phyloP scores from a whole-genome alignment of 2,329 filamentous ascomycete genomes.

The Sodiomyces alkalinus region DNA sequence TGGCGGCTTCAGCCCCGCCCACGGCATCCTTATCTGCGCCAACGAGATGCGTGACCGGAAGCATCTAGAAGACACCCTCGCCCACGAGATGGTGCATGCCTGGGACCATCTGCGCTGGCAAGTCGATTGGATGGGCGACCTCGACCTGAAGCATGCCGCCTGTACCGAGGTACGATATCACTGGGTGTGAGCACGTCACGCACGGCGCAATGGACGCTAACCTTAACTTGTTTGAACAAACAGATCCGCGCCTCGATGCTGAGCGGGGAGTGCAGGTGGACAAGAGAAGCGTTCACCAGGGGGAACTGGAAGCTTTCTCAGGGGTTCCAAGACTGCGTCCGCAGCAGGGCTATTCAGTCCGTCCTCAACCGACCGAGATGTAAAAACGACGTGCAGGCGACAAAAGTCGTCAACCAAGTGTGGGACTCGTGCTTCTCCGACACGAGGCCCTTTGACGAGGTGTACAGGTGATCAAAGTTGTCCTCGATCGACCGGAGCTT shows the following conservation, averaged over 20 bases:
- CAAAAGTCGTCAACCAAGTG: slow-evolving; percentile 86
- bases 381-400: slow-evolving; percentile 73
- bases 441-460: slow-evolving; percentile 90
- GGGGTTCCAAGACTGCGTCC: slow-evolving; percentile 87
- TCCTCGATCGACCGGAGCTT: neutral
- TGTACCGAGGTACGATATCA: slow-evolving; percentile 70
- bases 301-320: slow-evolving; percentile 81
- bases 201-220: slow-evolving; percentile 1
- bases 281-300: slow-evolving; percentile 68
- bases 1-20: slow-evolving; percentile 74
- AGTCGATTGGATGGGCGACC: slow-evolving; percentile 60
- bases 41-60: slow-evolving; percentile 71
- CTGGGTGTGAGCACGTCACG: neutral
- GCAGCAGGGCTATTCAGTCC: slow-evolving; percentile 63
- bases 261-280: slow-evolving; percentile 86
- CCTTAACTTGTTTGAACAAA: slow-evolving; percentile 5
- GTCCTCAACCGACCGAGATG: slow-evolving; percentile 66
- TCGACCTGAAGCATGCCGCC: slow-evolving; percentile 71
- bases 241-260: slow-evolving; percentile 87
- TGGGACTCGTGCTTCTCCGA: slow-evolving; percentile 96
- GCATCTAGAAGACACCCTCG: slow-evolving; percentile 83
- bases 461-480: slow-evolving; percentile 51
- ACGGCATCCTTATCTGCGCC: slow-evolving; percentile 83
- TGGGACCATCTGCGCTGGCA: slow-evolving; percentile 90
- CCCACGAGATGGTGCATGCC: slow-evolving; percentile 96